Evolutionary conservation across 2,329 filamentous ascomycete genomes (phyloP).

Genomic region (Pyrenochaeta sp.): DNA sequence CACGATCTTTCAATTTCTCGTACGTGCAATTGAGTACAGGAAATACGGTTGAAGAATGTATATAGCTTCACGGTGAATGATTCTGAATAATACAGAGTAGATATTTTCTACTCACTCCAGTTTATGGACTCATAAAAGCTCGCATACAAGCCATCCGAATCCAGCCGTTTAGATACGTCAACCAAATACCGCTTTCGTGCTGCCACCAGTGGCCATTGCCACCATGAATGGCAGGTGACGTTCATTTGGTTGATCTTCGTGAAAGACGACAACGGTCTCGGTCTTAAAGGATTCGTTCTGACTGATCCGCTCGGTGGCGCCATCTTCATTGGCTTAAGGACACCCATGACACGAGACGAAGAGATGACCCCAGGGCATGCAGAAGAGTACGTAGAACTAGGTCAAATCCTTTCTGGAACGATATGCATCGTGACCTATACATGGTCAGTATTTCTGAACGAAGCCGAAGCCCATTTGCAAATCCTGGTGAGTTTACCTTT

Average conservation of each 20-base stretch:
- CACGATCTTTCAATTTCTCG: conserved; percentile 13
- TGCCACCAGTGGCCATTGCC: neutral
- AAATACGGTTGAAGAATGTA: conserved; percentile 1
- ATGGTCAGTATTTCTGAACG: conserved; percentile 10
- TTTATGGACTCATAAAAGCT: conserved; percentile 7
- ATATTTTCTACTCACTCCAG: conserved; percentile 4
- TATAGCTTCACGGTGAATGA: neutral
- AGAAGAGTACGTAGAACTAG: conserved; percentile 7
- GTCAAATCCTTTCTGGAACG: conserved; percentile 10
- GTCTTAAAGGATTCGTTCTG: neutral
- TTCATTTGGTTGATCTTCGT: conserved; percentile 5
- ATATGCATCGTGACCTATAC: conserved; percentile 5
- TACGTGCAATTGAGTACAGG: neutral
- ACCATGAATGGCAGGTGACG: conserved; percentile 9
- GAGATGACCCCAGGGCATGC: neutral
- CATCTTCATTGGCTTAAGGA: conserved; percentile 2
- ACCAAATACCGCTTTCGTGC: conserved; percentile 1
- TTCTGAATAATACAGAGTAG: neutral
- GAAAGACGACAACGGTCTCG: neutral
- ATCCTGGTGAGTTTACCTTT: conserved; percentile 3
- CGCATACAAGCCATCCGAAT: neutral
- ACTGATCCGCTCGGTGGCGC: conserved; percentile 8
- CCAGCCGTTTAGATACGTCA: neutral
- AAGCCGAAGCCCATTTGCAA: conserved; percentile 10
- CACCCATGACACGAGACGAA: conserved; percentile 6